phyloP scores from a whole-genome alignment of 495 filamentous ascomycete genomes.

The Penicillium cinerascens region DNA sequence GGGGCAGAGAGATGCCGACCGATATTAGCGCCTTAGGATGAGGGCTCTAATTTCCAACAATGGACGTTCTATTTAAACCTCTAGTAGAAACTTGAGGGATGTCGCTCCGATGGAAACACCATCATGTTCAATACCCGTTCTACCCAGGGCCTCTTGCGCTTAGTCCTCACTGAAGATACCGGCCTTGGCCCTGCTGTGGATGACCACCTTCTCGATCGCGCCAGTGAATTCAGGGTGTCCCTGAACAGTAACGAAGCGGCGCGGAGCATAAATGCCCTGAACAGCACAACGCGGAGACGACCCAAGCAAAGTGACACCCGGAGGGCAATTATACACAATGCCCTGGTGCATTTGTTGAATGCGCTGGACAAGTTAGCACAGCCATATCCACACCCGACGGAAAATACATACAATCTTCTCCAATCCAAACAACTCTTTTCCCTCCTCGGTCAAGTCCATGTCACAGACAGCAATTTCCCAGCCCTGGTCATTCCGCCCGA shows the following conservation, averaged over 20 bases:
- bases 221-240: conserved; percentile 87
- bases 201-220: conserved; percentile 68
- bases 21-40: no score
- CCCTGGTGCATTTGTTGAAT: conserved; percentile 92
- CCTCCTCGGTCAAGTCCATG: conserved; percentile 64
- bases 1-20: no score
- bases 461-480: conserved; percentile 82
- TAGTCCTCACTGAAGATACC: conserved; percentile 65
- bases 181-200: conserved; percentile 52
- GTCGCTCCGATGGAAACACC: conserved; percentile 63
- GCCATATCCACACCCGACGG: neutral
- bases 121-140: conserved; percentile 68
- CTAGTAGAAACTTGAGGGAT: conserved; percentile 73
- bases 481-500: conserved; percentile 62
- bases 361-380: conserved; percentile 46
- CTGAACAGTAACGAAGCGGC: conserved; percentile 72
- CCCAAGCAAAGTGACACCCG: conserved; percentile 59
- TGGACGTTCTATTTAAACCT: conserved; percentile 46
- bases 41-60: no score
- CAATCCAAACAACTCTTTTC: conserved; percentile 67
- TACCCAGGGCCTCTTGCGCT: conserved; percentile 60
- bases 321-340: conserved; percentile 63
- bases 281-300: conserved; percentile 63
- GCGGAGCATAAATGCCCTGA: conserved; percentile 75
- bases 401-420: conserved; percentile 59